phyloP scores from a whole-genome alignment of 495 filamentous ascomycete genomes.

The Friedmanniomyces simplex region DNA sequence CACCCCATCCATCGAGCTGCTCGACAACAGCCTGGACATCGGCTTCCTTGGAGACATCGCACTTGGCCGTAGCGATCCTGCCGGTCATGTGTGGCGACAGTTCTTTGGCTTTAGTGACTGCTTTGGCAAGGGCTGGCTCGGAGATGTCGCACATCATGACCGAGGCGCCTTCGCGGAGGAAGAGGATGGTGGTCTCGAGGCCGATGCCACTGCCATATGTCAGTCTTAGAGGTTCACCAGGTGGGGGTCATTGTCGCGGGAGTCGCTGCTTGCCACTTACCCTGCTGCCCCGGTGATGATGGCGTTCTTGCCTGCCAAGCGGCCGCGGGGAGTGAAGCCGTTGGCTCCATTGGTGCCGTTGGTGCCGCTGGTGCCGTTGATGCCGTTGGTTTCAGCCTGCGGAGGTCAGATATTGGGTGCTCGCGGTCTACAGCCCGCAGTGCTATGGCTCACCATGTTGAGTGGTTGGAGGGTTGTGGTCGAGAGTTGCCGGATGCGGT shows the following conservation, averaged over 20 bases:
- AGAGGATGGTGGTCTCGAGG: constrained; percentile 87
- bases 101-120: constrained; percentile 56
- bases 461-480: neutral
- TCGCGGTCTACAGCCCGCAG: neutral
- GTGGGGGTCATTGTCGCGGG: neutral
- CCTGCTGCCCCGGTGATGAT: constrained; percentile 88
- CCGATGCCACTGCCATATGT: constrained; percentile 66
- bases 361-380: neutral
- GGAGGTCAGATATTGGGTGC: neutral
- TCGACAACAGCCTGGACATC: constrained; percentile 63
- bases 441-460: neutral
- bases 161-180: constrained; percentile 78
- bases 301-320: constrained; percentile 84
- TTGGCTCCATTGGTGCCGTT: constrained; percentile 11
- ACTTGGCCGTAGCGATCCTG: constrained; percentile 50
- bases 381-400: constrained; percentile 6
- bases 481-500: neutral
- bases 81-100: constrained; percentile 50
- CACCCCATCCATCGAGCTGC: constrained; percentile 70
- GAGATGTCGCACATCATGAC: constrained; percentile 84
- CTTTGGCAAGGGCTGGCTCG: constrained; percentile 56
- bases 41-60: constrained; percentile 61
- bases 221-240: neutral
- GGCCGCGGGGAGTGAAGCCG: constrained; percentile 25
- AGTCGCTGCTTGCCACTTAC: constrained; percentile 41